phyloP scores from a whole-genome alignment of 2,329 filamentous ascomycete genomes.

The Ophiocordyceps robertsii region DNA sequence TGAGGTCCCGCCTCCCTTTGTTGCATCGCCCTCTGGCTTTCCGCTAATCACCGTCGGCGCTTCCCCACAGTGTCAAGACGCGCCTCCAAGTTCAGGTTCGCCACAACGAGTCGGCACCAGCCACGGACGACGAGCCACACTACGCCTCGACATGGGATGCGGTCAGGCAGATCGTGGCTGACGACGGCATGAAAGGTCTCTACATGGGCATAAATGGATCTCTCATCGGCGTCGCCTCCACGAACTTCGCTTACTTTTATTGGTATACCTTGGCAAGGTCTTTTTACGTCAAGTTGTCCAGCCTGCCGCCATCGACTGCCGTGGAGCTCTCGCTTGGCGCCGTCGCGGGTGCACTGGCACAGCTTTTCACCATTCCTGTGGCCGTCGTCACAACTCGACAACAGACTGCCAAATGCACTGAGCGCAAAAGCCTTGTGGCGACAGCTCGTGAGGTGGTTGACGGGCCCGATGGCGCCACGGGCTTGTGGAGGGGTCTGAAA shows the following conservation, averaged over 20 bases:
- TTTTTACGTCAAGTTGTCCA: constrained; percentile 55
- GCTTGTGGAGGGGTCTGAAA: constrained; percentile 90
- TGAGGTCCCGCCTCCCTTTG: constrained; percentile 31
- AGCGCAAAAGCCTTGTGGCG: constrained; percentile 74
- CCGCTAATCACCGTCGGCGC: not conserved
- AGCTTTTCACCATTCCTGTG: constrained; percentile 92
- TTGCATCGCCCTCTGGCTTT: not conserved
- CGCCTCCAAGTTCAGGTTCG: constrained; percentile 91
- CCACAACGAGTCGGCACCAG: constrained; percentile 25
- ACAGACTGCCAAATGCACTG: constrained; percentile 75
- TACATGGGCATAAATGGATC: constrained; percentile 83
- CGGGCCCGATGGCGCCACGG: constrained; percentile 77
- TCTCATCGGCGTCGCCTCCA: constrained; percentile 83
- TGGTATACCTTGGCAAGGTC: constrained; percentile 88
- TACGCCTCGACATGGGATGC: constrained; percentile 85
- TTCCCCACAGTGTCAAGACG: constrained; percentile 69
- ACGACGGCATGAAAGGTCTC: constrained; percentile 68
- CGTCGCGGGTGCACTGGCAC: constrained; percentile 76
- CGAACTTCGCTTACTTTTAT: constrained; percentile 99
- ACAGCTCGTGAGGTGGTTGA: constrained; percentile 83
- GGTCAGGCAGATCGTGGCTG: constrained; percentile 66
- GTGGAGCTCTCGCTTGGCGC: constrained; percentile 78
- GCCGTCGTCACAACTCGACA: constrained; percentile 92
- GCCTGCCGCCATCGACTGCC: constrained; percentile 54
- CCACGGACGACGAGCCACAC: constrained; percentile 41